Base-by-base conservation (phyloP, 306 rosid genomes). In the Medicago lupulina region DNA sequence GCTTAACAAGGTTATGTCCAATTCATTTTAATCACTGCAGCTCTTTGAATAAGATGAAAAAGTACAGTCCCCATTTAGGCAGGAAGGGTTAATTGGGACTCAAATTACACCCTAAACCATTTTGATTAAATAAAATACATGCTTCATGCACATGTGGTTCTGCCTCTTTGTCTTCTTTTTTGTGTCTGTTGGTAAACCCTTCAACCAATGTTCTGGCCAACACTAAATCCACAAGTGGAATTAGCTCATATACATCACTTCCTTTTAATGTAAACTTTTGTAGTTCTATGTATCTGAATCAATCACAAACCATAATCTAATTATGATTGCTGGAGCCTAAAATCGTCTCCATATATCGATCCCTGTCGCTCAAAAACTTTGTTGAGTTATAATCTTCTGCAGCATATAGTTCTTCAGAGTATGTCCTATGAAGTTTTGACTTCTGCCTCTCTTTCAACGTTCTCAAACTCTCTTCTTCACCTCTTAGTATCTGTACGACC, bases 341-440 rank as follows among this genome's bases (percentile, higher is more conserved):
- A 66, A 88, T 84, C 62, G 83, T 80, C 81, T 87, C 90, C 86
- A 83, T 73, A 12, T 86, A 85, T 71, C 82, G 78, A 80, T 85
- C 88, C 28, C 79, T 66, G 14, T 89, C 93, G 46, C 15, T 86
- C 79, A 90, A 79, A 23, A 77, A 67, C 80, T 90, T 89, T 2
- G 97, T 96, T 50, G 93, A 90, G 86, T 92, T 90, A 81, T 88
- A 90, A 80, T 92, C 97, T 63, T 90, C 97, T 84, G 97, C 93
- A 77, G 92, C 97, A 0, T 74, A 74, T 17, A 92, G 90, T 83
- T 96, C 97, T 82, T 74, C 93, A 5, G 97, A 92, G 73, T 86
- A 92, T 13, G 97, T 88, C 81, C 93, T 85, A 31, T 76, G 89
- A 67, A 88, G 86, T 72, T 82, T 89, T 14, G 92, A 83, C 67